Evolutionary conservation across 169 alveolate genomes (phyloP).

Genomic region (Cryptosporidium tyzzeri): DNA sequence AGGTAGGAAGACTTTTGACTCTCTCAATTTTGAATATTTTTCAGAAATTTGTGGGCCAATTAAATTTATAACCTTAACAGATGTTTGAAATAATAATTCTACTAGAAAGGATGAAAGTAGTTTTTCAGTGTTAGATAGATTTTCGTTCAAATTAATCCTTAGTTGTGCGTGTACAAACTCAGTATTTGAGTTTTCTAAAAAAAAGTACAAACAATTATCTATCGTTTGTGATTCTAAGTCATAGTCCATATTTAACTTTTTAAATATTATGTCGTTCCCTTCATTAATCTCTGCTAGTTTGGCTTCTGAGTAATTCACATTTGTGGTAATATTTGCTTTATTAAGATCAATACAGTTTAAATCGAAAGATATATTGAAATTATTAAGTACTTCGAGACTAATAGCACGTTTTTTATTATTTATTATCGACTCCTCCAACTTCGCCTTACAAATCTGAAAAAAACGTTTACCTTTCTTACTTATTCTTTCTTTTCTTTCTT

Average conservation of each 20-base stretch:
- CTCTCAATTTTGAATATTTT: constrained; percentile 9
- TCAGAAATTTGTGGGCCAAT: neutral
- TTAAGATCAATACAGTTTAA: constrained; percentile 17
- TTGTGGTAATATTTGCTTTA: constrained; percentile 24
- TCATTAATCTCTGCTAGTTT: neutral
- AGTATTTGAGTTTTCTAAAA: constrained; percentile 30
- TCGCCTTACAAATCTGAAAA: neutral
- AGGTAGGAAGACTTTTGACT: constrained; percentile 29
- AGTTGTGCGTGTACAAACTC: constrained; percentile 49
- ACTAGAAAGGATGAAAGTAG: constrained; percentile 42
- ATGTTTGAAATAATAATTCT: constrained; percentile 57
- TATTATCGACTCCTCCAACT: constrained; percentile 22
- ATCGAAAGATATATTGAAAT: constrained; percentile 8
- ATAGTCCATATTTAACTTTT: neutral
- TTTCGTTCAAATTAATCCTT: constrained; percentile 23
- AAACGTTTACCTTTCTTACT: constrained; percentile 2
- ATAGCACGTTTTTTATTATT: constrained; percentile 19
- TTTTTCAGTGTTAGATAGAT: constrained; percentile 6
- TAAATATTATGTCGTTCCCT: constrained; percentile 19
- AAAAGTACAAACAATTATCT: constrained; percentile 36
- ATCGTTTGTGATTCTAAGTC: neutral
- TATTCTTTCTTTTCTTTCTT: constrained; percentile 1
- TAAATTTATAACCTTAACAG: constrained; percentile 27
- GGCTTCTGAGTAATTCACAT: constrained; percentile 1
- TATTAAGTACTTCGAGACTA: neutral